Evolutionary conservation across 176 grass and related monocot species (phyloP).

Genomic region (Eremochloa ophiuroides): DNA sequence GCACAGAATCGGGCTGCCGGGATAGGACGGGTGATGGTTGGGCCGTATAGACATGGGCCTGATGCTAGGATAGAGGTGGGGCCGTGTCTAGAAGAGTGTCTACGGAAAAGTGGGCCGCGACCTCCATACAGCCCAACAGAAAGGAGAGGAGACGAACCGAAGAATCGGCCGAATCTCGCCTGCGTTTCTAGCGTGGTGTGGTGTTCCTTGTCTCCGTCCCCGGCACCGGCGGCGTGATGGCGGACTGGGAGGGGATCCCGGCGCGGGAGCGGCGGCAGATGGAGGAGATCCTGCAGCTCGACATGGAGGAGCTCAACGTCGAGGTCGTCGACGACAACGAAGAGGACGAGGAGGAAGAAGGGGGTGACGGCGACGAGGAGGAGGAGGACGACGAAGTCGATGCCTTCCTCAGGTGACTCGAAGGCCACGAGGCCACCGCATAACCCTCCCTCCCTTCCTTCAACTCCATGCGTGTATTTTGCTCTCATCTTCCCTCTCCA

Average conservation of each 20-base stretch:
- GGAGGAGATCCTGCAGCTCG: constrained; percentile 83
- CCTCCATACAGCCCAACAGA: not conserved
- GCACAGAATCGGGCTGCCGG: no score
- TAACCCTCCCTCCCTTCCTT: not conserved
- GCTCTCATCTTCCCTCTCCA: not conserved
- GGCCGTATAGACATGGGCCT: not conserved
- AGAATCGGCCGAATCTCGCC: not conserved
- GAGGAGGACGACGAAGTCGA: not conserved
- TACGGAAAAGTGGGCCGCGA: not conserved
- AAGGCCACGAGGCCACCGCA: not conserved
- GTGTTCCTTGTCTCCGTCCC: not conserved
- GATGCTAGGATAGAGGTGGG: not conserved
- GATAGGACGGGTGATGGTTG: no score
- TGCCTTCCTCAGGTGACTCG: constrained; percentile 42
- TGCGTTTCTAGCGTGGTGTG: constrained; percentile 5
- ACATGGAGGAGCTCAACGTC: constrained; percentile 80
- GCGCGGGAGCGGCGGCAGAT: constrained; percentile 70
- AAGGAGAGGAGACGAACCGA: not conserved
- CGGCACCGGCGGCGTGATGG: constrained; percentile 41
- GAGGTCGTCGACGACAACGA: constrained; percentile 43
- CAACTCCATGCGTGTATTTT: not conserved
- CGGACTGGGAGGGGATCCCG: constrained; percentile 44
- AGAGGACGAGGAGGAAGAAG: not conserved
- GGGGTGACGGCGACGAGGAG: not conserved
- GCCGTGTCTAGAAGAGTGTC: not conserved